Evolutionary conservation across 306 rosid species (phyloP).

Genomic region (Oxytropis ochrocephala): DNA sequence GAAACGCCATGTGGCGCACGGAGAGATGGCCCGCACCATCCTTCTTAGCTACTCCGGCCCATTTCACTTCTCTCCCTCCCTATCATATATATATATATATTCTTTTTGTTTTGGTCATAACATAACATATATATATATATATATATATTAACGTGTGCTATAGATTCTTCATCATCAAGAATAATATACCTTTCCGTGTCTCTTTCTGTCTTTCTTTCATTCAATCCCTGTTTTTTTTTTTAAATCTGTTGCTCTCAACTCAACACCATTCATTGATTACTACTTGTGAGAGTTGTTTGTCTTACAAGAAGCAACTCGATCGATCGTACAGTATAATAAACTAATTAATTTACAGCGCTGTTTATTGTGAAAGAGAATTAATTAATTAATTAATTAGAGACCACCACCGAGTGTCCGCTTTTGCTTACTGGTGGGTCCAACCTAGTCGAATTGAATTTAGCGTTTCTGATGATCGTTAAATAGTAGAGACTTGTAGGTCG

Average conservation of each 20-base stretch:
- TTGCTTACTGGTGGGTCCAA: conserved; percentile 21
- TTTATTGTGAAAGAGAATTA: neutral
- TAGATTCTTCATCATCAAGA: conserved; percentile 1
- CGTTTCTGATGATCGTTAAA: neutral
- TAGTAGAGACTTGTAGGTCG: neutral
- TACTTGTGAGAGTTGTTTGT: neutral
- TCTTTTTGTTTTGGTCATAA: conserved; percentile 13
- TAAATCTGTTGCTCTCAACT: conserved; percentile 22
- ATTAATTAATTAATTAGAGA: neutral
- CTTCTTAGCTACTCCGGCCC: no score
- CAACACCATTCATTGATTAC: neutral
- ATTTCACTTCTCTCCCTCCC: no score
- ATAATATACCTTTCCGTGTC: conserved; percentile 21
- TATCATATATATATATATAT: neutral
- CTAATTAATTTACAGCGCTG: neutral
- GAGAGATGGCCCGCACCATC: conserved; percentile 4
- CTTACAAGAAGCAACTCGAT: conserved; percentile 15
- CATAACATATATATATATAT: no score
- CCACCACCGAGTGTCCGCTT: neutral
- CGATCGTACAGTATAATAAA: neutral
- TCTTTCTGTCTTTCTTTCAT: conserved; percentile 14
- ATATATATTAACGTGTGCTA: neutral
- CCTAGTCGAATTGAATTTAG: neutral
- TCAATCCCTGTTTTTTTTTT: neutral
- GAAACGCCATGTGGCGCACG: conserved; percentile 29